Base-by-base conservation (phyloP, 768 basidiomycete species). In the Leccinum broughii region DNA sequence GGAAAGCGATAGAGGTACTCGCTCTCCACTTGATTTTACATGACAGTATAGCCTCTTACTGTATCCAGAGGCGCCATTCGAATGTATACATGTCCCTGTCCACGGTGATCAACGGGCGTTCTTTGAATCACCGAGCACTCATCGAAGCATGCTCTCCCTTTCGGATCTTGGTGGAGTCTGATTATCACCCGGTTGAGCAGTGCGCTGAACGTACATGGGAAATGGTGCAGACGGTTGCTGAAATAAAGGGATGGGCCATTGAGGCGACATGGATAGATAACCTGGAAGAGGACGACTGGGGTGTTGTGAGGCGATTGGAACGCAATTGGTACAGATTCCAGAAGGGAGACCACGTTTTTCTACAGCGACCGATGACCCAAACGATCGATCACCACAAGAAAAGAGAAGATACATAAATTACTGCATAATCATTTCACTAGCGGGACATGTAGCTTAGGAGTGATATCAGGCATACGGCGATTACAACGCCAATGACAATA, bases 81-180 rank as follows among this genome's bases (percentile, higher is more conserved):
- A 98, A 98, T 72, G 79, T 88, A 54, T 99, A 87, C 76, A 80
- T 96, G 57, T 98, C 95, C 0, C 78, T 96, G 11, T 97, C 95
- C 1, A 92, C 89, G 0, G 85, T 83, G 59, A 92, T 96, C 67
- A 96, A 96, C 62, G 77, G 83, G 22, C 86, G 89, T 44, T 89
- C 90, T 7, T 75, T 80, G 6, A 83, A 83, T 44, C 83, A 90
- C 61, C 77, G 78, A 41, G 76, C 80, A 2, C 80, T 98, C 20
- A 88, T 96, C 54, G 75, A 80, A 48, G 77, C 80, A 0, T 90
- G 88, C 63, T 77, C 85, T 53, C 75, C 85, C 2, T 71, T 83
- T 61, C 85, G 93, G 24, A 80, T 98, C 28, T 81, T 98, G 54
- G 86, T 86, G 32, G 96, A 99, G 74, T 93, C 90, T 3, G 96